Base-by-base conservation (phyloP, 1,284 basidiomycete genomes). In the Rhizoctonia solani region DNA sequence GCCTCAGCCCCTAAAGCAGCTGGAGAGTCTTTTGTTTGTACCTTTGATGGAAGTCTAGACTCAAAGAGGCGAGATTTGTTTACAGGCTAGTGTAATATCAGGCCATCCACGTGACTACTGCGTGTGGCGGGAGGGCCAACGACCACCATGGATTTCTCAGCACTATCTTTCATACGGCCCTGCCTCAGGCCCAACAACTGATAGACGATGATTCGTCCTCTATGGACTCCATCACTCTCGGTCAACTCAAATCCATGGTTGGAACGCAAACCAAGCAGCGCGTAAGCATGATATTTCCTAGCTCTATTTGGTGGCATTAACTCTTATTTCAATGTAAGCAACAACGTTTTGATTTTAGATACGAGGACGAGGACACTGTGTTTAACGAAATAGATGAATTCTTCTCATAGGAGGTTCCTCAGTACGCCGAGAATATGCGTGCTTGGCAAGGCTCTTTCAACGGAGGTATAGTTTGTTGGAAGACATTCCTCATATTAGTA, bases 311-410 rank as follows among this genome's bases (percentile, higher is more conserved):
- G 42, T 59, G 25, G 27, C 29, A 21, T 53, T 23, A 46, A 41
- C 46, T 25, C 42, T 46, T 16, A 34, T 53, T 23, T 16, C 32
- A n/a, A 53, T 58, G 30, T 37, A 80, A 92, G 90, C 86, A 91
- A 86, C 87, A 85, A 34, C 86, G 85, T 73, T 95, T 91, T 76
- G 92, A 94, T 79, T 95, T 92, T 77, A 86, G 88, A 69, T 96
- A 96, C 76, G 92, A 95, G 72, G 96, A 99, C 76, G 92, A 96
- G 74, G 94, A 98, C 77, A 92, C 90, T 16, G 87, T 98, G 49
- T 89, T 95, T 82, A 92, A 93, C 73, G 97, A 71, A 77, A 89
- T 99, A 52, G 92, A 98, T 71, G 97, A 99, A 78, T 98, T 99
- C 79, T 99, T 97, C 79, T 94, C 94, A 27, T 99, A 98, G 68